A percentile compares a stretch with the other conserved stretches of the same genome.
These are phyloP conservation scores for Eimeria acervulina DNA, from an alignment of 169 alveolate genomes.

Conservation along the genomic window DNA sequence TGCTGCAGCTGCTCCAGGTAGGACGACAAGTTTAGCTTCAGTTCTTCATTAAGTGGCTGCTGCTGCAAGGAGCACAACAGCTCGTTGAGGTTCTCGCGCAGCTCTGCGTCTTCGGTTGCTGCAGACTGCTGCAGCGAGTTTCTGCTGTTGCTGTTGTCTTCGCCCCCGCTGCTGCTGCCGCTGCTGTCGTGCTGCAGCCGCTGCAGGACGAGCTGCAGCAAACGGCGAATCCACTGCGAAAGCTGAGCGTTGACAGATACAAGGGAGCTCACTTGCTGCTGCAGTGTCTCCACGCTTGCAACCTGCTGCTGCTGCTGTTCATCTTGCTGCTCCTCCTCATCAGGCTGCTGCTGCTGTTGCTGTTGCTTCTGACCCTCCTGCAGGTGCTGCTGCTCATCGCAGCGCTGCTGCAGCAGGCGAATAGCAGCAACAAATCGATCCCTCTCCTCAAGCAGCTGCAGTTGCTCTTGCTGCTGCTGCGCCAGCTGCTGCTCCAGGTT, in stretches of 20 bases:
- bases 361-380: not conserved
- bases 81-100: slow-evolving; percentile 50
- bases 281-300: slow-evolving; percentile 14
- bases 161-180: not conserved
- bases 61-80: slow-evolving; percentile 33
- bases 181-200: slow-evolving; percentile 37
- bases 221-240: slow-evolving; percentile 58
- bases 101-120: slow-evolving; percentile 15
- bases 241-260: slow-evolving; percentile 37
- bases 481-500: slow-evolving; percentile 8
- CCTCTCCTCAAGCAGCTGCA: slow-evolving; percentile 47
- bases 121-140: slow-evolving; percentile 11
- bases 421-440: slow-evolving; percentile 8
- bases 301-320: slow-evolving; percentile 15
- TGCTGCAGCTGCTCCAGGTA: slow-evolving; percentile 50
- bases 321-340: not conserved
- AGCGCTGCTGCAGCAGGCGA: slow-evolving; percentile 70
- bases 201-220: slow-evolving; percentile 69
- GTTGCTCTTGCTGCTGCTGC: slow-evolving; percentile 49
- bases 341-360: not conserved
- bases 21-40: slow-evolving; percentile 10
- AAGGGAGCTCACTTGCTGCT: slow-evolving; percentile 32
- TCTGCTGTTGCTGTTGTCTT: slow-evolving; percentile 24
- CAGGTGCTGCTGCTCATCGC: slow-evolving; percentile 65
- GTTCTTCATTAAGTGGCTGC: slow-evolving; percentile 32